Conservation (phyloP, 768 basidiomycete species). For the Paxillus rubicundulus region DNA sequence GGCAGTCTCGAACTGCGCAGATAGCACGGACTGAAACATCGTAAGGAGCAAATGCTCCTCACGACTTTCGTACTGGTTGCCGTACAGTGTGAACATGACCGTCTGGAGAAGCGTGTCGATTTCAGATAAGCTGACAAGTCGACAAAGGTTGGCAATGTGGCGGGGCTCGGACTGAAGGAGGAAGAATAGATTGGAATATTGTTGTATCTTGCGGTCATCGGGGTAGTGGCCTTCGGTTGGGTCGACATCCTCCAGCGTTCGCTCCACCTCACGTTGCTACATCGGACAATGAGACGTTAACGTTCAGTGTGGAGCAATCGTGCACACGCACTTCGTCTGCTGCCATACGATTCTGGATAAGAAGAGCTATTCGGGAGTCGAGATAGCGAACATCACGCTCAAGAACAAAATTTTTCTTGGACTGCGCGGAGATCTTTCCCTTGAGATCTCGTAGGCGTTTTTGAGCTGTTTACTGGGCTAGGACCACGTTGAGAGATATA, state of each 20-base stretch:
- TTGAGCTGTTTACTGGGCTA: constrained; percentile 61
- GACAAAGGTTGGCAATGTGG: constrained; percentile 93
- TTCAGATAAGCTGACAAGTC: constrained; percentile 92
- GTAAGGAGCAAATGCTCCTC: constrained; percentile 98
- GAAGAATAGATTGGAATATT: constrained; percentile 99
- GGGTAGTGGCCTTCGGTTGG: constrained; percentile 90
- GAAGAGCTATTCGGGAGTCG: constrained; percentile 92
- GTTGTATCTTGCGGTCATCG: constrained; percentile 90
- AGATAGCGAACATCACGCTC: constrained; percentile 98
- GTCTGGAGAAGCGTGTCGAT: constrained; percentile 99
- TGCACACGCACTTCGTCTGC: constrained; percentile 74
- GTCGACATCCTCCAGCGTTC: constrained; percentile 94
- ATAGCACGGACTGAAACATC: constrained; percentile 98
- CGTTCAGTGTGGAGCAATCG: neutral
- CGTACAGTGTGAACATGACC: constrained; percentile 99
- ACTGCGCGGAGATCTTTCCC: constrained; percentile 94
- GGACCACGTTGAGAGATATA: neutral
- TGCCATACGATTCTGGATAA: constrained; percentile 98
- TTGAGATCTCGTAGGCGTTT: constrained; percentile 96
- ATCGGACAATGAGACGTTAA: constrained; percentile 11
- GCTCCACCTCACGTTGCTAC: constrained; percentile 92
- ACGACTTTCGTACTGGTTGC: constrained; percentile 97
- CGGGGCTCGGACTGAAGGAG: constrained; percentile 96
- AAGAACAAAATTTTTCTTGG: constrained; percentile 99
- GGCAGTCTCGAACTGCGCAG: constrained; percentile 98